phyloP scores from a whole-genome alignment of 371 early-diverging fungal genomes.

The Rhizopus delemar region DNA sequence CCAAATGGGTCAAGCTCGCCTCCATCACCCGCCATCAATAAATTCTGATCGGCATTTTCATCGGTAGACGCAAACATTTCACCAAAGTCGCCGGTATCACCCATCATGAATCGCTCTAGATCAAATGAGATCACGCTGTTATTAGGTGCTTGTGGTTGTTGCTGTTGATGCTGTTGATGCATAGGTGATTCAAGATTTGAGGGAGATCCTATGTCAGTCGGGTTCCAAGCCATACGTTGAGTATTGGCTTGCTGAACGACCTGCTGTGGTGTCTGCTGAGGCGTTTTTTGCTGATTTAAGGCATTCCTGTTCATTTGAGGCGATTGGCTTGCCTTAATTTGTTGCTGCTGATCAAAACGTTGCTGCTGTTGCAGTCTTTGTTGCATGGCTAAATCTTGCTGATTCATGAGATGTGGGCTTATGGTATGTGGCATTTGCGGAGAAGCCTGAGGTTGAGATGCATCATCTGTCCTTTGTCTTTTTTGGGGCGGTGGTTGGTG shows the following conservation, averaged over 20 bases:
- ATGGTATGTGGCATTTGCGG: constrained; percentile 35
- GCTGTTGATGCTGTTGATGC: neutral
- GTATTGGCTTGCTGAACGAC: constrained; percentile 25
- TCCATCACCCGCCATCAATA: constrained; percentile 36
- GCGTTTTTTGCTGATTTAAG: constrained; percentile 5
- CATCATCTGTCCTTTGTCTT: constrained; percentile 25
- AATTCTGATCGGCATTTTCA: constrained; percentile 33
- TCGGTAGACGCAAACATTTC: constrained; percentile 50
- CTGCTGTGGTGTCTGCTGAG: constrained; percentile 20
- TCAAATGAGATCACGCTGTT: constrained; percentile 37
- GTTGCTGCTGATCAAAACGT: constrained; percentile 14
- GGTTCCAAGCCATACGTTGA: constrained; percentile 31
- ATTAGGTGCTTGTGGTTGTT: constrained; percentile 1
- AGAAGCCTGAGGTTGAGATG: constrained; percentile 19
- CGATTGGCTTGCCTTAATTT: constrained; percentile 3
- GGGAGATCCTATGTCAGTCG: constrained; percentile 34
- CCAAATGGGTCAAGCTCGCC: constrained; percentile 44
- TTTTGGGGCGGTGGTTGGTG: constrained; percentile 27
- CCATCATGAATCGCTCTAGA: constrained; percentile 51
- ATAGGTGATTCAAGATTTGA: constrained; percentile 22
- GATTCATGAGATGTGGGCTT: constrained; percentile 29
- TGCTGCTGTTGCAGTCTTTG: constrained; percentile 27
- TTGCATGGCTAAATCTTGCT: constrained; percentile 29
- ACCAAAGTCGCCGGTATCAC: constrained; percentile 43
- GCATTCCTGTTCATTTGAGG: constrained; percentile 9